Evolutionary conservation across 2,329 filamentous ascomycete species (phyloP), one percentile per base, ranked within the genome.

Genomic region (Lecanicillium sp.): DNA sequence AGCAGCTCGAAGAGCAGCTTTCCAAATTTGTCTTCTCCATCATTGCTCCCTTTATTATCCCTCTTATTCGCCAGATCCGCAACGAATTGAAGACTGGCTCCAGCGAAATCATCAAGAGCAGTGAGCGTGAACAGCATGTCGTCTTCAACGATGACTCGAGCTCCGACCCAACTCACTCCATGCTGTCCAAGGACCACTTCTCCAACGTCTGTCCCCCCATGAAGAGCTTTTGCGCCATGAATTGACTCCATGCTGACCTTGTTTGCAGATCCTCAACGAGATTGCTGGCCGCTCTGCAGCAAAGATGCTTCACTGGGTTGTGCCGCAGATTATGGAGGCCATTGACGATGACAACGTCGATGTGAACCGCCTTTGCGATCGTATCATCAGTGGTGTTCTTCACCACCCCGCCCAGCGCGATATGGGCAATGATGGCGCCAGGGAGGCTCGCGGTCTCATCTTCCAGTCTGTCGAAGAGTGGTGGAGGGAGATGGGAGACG

Each of bases 151-250:
- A 96, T 48, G 82, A 94, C 54, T 46, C 74, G 37, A 84, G 68
- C 46, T 79, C 78, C 15, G 83, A 96, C 54, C 90, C 89, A 0
- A 96, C 89, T 2, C 89, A 96, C 66, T 87, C 83, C 4, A 83
- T 89, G 72, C 69, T 90, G 20, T 85, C 83, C 49, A 89, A 96
- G 66, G 89, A 96, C 53, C 89, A 96, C 62, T 96, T 96, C 60
- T 85, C 83, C 46, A 94, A 94, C 55, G 70, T 83, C 58, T 62
- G 70, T 51, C 17, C 5, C 17, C 29, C 10, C 19, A 17, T 14
- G 30, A 12, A 17, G 10, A 7, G 12, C 14, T 18, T 3, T 14
- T 2, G n/a, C 20, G 11, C 17, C 4, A n/a, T 3, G 13, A 33
- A 3, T 20, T 14, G 4, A 9, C 17, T 10, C 15, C 15, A 5